Evolutionary conservation across 2,329 filamentous ascomycete species (phyloP).

Genomic region (Claviceps pazoutovae): DNA sequence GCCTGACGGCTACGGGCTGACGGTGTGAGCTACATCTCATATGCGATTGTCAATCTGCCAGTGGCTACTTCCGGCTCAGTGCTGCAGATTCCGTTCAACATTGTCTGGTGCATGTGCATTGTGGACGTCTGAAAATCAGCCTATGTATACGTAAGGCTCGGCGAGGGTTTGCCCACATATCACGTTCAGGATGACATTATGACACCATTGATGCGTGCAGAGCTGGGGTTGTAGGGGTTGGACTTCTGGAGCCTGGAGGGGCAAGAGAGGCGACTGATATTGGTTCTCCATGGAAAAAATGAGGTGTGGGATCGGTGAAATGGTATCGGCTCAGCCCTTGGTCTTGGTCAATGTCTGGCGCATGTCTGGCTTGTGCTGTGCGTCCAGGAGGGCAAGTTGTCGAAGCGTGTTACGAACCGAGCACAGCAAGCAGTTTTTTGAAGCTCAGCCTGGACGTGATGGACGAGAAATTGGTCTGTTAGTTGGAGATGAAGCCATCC

Average conservation of each 20-base stretch:
- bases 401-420: no score
- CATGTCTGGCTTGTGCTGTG: no score
- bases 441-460: no score
- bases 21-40: background rate
- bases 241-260: background rate
- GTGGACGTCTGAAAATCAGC: background rate
- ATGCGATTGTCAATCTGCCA: background rate
- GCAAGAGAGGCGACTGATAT: background rate
- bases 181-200: background rate
- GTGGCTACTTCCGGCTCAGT: background rate
- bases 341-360: no score
- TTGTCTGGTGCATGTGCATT: background rate
- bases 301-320: no score
- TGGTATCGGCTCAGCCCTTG: no score
- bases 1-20: background rate
- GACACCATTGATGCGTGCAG: background rate
- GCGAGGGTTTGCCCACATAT: background rate
- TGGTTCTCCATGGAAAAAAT: background rate
- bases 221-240: background rate
- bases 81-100: background rate
- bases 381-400: no score
- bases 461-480: no score
- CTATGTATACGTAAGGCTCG: background rate
- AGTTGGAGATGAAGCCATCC: no score
- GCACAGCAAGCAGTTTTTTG: no score